Percentiles rank a stretch among this genome's conserved stretches.
These are phyloP conservation scores for Fusarium newnesense DNA, from an alignment of 2,329 filamentous ascomycete species.

Conservation along the genomic window DNA sequence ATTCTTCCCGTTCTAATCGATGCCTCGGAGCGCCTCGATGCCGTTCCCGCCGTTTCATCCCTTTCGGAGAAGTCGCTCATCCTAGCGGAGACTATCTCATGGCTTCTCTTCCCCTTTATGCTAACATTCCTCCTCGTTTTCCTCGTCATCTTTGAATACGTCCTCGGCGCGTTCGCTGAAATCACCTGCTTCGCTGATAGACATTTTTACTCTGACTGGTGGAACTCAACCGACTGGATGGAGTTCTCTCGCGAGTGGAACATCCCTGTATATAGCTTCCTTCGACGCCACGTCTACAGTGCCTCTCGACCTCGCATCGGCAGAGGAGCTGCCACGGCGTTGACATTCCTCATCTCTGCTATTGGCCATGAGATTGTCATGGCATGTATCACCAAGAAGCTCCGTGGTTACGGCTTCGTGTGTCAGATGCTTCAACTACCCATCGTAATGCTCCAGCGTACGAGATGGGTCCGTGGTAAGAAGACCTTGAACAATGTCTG, in stretches of 20 bases:
- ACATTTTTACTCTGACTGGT: constrained; percentile 87
- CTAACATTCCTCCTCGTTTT: constrained; percentile 94
- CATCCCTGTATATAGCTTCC: constrained; percentile 95
- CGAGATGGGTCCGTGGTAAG: constrained; percentile 76
- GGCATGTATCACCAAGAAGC: constrained; percentile 97
- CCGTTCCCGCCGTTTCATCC: constrained; percentile 50
- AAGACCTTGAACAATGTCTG: constrained; percentile 87
- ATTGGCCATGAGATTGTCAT: constrained; percentile 95
- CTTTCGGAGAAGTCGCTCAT: constrained; percentile 78
- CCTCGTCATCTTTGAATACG: constrained; percentile 97
- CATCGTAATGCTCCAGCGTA: constrained; percentile 90
- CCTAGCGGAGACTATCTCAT: constrained; percentile 87
- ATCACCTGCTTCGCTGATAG: constrained; percentile 93
- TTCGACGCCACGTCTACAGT: constrained; percentile 92
- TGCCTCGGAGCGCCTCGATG: constrained; percentile 66
- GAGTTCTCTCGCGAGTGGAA: constrained; percentile 98
- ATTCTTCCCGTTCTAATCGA: constrained; percentile 89
- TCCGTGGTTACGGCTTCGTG: constrained; percentile 91
- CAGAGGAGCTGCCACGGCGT: constrained; percentile 79
- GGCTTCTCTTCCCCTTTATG: constrained; percentile 97
- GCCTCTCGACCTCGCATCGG: constrained; percentile 82
- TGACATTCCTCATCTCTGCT: constrained; percentile 92
- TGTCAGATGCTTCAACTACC: constrained; percentile 98
- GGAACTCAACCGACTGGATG: constrained; percentile 88
- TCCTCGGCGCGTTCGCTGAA: constrained; percentile 93